Base-by-base conservation (phyloP, 108 stramenopile genomes). In the Cylindrotheca closterium region DNA sequence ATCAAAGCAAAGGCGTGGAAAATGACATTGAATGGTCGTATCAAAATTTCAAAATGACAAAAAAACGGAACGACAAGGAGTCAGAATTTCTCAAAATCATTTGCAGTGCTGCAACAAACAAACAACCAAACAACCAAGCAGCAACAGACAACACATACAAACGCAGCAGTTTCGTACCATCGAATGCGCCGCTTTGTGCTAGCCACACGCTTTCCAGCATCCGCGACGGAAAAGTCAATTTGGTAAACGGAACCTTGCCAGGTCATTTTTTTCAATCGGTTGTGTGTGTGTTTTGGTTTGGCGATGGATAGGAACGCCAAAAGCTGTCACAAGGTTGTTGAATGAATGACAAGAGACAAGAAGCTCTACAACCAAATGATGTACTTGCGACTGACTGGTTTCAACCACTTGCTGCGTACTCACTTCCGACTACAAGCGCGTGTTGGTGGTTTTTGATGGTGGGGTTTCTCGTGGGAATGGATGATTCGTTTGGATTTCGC, bases 191-290 rank as follows among this genome's bases (percentile, higher is more conserved):
- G 67, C 55, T 89, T 89, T 18, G 79, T 79, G 4, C 59, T 58
- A 1, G 88, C 82, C 22, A 89, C 68, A 19, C 79, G 82, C 58
- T 84, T 84, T 37, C 88, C 88, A 31, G 67, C 59, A 27, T 79
- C 77, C n/a, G 71, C 67, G 0, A 84, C 81, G n/a, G 55, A 34
- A 56, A 85, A 89, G 51, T 89, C 88, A 34, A 89, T 80, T 70
- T 84, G 82, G 61, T 89, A 89, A 37, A 75, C 60, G 22, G 65
- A 34, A 51, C 48, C 48, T 1, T 4, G 3, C 12, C 7, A 2
- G 45, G 54, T 51, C 66, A 67, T 67, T 5, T 0, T 67, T 30
- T 55, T 29, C 0, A n/a, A n/a, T n/a, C n/a, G n/a, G n/a, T n/a
- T n/a, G n/a, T n/a, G n/a, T n/a, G n/a, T n/a, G n/a, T n/a, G n/a